A percentile compares a stretch with the other conserved stretches of the same genome.
These are phyloP conservation scores for Zizania palustris DNA, from an alignment of 202 grass and related monocot genomes.

Conservation along the genomic window DNA sequence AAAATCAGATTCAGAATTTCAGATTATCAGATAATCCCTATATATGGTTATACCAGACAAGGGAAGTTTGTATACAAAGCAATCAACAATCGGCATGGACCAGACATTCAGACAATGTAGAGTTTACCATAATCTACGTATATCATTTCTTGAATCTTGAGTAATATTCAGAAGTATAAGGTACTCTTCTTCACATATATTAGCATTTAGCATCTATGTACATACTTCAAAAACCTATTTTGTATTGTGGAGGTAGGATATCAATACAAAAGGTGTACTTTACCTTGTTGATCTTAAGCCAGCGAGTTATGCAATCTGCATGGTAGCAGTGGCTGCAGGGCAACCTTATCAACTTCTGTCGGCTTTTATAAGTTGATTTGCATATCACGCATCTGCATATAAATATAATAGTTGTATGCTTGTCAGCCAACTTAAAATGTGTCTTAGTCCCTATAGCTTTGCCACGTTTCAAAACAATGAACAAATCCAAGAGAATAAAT, in stretches of 20 bases:
- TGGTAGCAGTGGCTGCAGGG: conserved; percentile 86
- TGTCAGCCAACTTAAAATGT: conserved; percentile 23
- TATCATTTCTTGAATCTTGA: conserved; percentile 17
- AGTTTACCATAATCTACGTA: background rate
- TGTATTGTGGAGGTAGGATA: background rate
- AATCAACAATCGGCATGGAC: background rate
- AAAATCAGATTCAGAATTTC: background rate
- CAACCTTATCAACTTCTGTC: conserved; percentile 65
- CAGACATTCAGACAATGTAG: background rate
- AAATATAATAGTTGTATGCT: conserved; percentile 12
- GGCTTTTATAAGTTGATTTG: conserved; percentile 61
- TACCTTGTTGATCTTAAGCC: conserved; percentile 93
- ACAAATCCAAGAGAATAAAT: conserved; percentile 13
- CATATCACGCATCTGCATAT: conserved; percentile 79
- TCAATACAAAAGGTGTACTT: background rate
- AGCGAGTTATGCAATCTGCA: conserved; percentile 76
- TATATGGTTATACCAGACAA: background rate
- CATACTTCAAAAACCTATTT: background rate
- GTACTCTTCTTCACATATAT: background rate
- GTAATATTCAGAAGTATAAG: background rate
- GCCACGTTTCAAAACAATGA: conserved; percentile 8
- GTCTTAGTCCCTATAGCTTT: background rate
- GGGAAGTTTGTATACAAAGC: background rate
- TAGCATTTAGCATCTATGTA: conserved; percentile 32
- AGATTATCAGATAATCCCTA: conserved; percentile 8